Base-by-base conservation (phyloP, 2,329 filamentous ascomycete genomes). In the Pseudogymnoascus sp. region DNA sequence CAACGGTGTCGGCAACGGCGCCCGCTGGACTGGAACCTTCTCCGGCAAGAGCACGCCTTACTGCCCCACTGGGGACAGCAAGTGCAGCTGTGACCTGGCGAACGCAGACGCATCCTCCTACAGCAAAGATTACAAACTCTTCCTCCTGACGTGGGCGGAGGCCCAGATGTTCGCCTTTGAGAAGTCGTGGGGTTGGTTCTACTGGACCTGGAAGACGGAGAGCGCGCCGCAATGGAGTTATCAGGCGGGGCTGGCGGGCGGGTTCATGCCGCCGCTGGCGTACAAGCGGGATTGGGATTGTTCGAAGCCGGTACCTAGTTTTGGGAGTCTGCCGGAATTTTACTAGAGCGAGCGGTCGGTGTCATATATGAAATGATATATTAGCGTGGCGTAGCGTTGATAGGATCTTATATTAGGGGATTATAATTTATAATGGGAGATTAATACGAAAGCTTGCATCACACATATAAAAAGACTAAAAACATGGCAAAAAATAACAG, bases 121-220 rank as follows among this genome's bases (percentile, higher is more conserved):
- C 79, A 85, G 82, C 44, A 78, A 79, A 63, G 77, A 79, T 5
- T 99, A 99, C 77, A 96, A 94, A 77, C 78, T 86, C 67, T 97
- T 93, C 76, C 79, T 99, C 65, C 83, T 84, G 66, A 90, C 90
- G 76, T 97, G 97, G 76, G 94, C 94, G 5, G 88, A 96, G 75
- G 94, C 92, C 61, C 94, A 99, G 78, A 99, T 99, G 91, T 82
- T 88, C 68, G 90, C 87, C 64, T 99, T 97, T 71, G 93, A 97
- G 75, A 86, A 88, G 66, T 91, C 90, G 5, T 94, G 90, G 88
- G 94, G 94, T 55, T 99, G 94, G 94, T 97, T 96, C 78, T 99
- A 99, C 77, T 99, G 94, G 94, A 97, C 92, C 35, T 96, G 94
- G 93, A 85, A 92, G 76, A 96, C 93, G 29, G 93, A 97, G 79